Conservation (phyloP, 352 stramenopile species). For the Pythium monospermum region DNA sequence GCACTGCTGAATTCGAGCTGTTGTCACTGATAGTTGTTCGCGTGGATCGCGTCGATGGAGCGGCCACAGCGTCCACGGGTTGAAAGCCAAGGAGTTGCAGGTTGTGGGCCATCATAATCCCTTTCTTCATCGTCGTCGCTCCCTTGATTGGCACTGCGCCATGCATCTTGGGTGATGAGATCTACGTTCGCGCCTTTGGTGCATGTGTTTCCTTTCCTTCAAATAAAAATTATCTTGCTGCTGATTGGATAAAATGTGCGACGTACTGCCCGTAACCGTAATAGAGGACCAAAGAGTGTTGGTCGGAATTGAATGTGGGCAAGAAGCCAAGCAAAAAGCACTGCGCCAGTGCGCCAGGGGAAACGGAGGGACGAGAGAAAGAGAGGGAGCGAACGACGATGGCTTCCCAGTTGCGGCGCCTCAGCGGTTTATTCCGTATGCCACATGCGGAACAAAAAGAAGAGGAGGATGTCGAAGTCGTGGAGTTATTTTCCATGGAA, state of each 20-base stretch:
- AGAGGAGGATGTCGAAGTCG: constrained; percentile 17
- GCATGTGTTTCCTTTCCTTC: background rate
- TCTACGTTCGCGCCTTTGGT: background rate
- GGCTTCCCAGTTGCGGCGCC: background rate
- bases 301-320: constrained; percentile 15
- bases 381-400: background rate
- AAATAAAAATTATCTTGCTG: background rate
- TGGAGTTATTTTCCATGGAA: constrained; percentile 20
- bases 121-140: constrained; percentile 25
- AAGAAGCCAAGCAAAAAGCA: background rate
- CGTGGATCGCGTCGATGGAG: background rate
- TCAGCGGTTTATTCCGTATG: background rate
- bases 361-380: too few species aligned
- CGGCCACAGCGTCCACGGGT: background rate
- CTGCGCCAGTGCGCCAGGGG: background rate
- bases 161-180: background rate
- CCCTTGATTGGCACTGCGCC: background rate
- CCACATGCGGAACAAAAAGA: constrained; percentile 4
- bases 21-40: background rate
- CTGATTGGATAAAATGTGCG: constrained; percentile 1
- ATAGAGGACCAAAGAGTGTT: constrained; percentile 29
- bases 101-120: constrained; percentile 42
- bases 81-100: constrained; percentile 36
- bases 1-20: background rate
- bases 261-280: constrained; percentile 4